Evolutionary conservation across 1,139 yeast genomes (phyloP), one percentile per base, ranked within the genome.

Genomic region (Saccharomyces pastorianus): DNA sequence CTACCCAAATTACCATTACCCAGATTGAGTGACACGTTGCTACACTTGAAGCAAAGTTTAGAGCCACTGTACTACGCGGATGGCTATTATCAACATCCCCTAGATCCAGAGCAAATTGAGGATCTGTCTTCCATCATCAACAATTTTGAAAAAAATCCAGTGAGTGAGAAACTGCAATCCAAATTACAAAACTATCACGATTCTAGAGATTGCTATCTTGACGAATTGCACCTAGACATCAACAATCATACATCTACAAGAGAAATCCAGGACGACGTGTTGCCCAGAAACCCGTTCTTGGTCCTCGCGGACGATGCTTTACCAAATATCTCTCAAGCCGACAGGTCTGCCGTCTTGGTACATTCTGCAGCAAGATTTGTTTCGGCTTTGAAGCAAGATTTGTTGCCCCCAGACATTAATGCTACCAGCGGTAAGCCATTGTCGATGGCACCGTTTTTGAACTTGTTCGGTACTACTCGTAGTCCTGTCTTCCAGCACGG

Each of bases 261-360:
- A n/a, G 80, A 84, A 50, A 82, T 84, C 59, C 87, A 87, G 28
- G 87, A 84, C 13, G 86, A 83, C 61, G 82, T 85, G 1, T 72
- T 85, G 52, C 95, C 95, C 4, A 73, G 91, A 57, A 85, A 85
- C 64, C 95, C 95, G 0, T 85, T 84, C 61, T 74, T 85, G 61
- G 79, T 85, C 6, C 69, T 85, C 31, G 89, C 85, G 60, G 86
- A 85, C 64, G 95, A 85, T 61, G 90, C 91, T 0, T 76, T 81
- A 59, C 80, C 77, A 56, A 82, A 84, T 32, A 73, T 88, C 4
- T 74, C 79, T 55, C 93, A 85, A 70, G 74, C 81, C 2, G 84
- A 82, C 58, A 69, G 91, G 49, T 83, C 90, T 4, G 83, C 90
- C 2, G 83, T 79, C 44, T 72, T 85, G 62, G 76, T 85, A 48